Conservation (phyloP, 306 rosid species). For the Ceratonia siliqua region DNA sequence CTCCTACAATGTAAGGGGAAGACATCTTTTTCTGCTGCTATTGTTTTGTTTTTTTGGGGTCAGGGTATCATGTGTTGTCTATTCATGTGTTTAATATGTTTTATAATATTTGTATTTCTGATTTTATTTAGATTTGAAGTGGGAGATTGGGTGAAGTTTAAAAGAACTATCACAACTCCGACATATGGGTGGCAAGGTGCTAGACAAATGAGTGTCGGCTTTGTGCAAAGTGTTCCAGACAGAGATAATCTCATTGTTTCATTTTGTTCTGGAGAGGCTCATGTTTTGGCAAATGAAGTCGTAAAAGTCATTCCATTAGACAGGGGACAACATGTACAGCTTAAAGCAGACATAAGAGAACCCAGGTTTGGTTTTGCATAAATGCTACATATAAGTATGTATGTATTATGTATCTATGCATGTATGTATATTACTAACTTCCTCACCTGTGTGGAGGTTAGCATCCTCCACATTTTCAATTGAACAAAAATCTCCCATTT, state of each 20-base stretch:
- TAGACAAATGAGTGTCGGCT: slow-evolving; percentile 81
- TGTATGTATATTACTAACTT: not conserved
- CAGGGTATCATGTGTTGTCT: slow-evolving; percentile 18
- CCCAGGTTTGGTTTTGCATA: slow-evolving; percentile 64
- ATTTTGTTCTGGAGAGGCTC: slow-evolving; percentile 94
- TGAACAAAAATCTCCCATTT: not conserved
- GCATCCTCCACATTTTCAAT: not conserved
- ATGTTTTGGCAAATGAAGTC: slow-evolving; percentile 79
- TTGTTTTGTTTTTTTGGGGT: slow-evolving; percentile 25
- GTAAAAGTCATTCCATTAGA: slow-evolving; percentile 90
- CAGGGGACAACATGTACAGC: slow-evolving; percentile 95
- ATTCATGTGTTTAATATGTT: slow-evolving; percentile 16
- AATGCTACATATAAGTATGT: not conserved
- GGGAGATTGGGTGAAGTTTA: slow-evolving; percentile 95
- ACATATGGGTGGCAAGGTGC: slow-evolving; percentile 93
- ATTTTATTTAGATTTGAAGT: slow-evolving; percentile 66
- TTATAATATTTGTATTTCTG: slow-evolving; percentile 23
- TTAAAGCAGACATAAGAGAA: slow-evolving; percentile 82
- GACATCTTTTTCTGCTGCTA: slow-evolving; percentile 28
- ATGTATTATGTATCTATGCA: not conserved
- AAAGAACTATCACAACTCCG: slow-evolving; percentile 76
- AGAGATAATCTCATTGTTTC: slow-evolving; percentile 77
- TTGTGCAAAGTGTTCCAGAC: slow-evolving; percentile 85
- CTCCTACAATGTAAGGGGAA: slow-evolving; percentile 70
- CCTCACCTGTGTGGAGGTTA: not conserved